These are phyloP conservation scores for Pythium brachiatum DNA, from an alignment of 352 stramenopile species.

Conservation along the genomic window DNA sequence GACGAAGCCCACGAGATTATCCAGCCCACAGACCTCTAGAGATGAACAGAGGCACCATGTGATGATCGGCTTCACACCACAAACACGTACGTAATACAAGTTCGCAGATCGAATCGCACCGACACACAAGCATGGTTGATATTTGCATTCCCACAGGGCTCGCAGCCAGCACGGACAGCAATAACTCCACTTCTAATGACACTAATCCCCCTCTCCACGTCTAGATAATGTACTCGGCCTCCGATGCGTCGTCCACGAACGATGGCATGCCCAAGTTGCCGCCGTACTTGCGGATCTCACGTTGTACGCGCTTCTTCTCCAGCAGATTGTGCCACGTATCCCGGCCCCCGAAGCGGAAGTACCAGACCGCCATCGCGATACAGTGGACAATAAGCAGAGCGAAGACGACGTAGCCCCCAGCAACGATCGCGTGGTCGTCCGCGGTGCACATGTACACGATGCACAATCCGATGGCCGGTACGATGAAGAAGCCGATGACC, in stretches of 20 bases:
- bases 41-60: no score
- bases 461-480: constrained; percentile 41
- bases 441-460: constrained; percentile 62
- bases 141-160: background rate
- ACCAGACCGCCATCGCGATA: constrained; percentile 32
- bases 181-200: no score
- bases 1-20: background rate
- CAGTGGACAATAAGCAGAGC: constrained; percentile 22
- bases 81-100: background rate
- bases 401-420: constrained; percentile 38
- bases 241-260: constrained; percentile 22
- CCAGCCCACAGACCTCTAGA: constrained; percentile 5
- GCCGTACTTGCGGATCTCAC: constrained; percentile 32
- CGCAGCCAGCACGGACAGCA: background rate
- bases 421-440: constrained; percentile 22
- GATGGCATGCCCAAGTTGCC: constrained; percentile 25
- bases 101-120: background rate
- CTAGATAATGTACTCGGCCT: constrained; percentile 16
- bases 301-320: constrained; percentile 38
- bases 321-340: constrained; percentile 40
- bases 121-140: background rate
- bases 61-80: no score
- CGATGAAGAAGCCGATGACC: constrained; percentile 42
- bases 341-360: constrained; percentile 32
- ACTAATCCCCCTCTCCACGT: no score